Conservation (phyloP, 768 basidiomycete species). For the Mycena vitilis region DNA sequence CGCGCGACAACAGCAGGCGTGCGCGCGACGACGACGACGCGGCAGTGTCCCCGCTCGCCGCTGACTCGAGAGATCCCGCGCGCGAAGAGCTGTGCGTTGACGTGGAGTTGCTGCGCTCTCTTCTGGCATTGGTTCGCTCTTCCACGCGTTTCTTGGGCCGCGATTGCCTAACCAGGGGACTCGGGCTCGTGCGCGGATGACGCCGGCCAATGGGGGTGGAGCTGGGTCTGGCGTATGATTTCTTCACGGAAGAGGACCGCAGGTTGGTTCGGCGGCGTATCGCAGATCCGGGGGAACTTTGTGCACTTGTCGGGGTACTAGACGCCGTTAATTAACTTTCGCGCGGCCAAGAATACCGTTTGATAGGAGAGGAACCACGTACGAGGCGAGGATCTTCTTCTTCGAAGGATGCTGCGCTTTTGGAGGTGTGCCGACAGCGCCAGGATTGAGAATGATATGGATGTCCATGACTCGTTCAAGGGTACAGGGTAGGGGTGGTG, state of each 20-base stretch:
- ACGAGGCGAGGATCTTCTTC: background rate
- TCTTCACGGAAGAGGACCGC: constrained; percentile 12
- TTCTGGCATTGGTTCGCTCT: constrained; percentile 2
- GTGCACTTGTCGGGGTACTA: constrained; percentile 24
- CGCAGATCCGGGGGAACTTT: constrained; percentile 29
- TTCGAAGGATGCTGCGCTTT: constrained; percentile 23
- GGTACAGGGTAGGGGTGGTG: background rate
- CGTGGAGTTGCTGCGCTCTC: constrained; percentile 1
- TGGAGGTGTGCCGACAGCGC: constrained; percentile 32
- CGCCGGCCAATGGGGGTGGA: background rate
- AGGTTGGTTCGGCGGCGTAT: constrained; percentile 20
- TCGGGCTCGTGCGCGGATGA: constrained; percentile 3
- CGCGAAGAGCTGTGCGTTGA: constrained; percentile 14
- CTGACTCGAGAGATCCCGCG: constrained; percentile 1
- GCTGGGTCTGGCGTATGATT: constrained; percentile 21
- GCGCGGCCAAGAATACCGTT: constrained; percentile 21
- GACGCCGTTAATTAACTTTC: constrained; percentile 9
- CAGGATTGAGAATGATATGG: constrained; percentile 40
- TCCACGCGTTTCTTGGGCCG: constrained; percentile 24
- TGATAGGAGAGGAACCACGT: constrained; percentile 16
- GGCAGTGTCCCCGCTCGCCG: background rate
- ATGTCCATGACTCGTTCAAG: constrained; percentile 38
- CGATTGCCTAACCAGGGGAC: constrained; percentile 33
- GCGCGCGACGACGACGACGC: constrained; percentile 22
- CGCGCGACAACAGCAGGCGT: constrained; percentile 41